These are phyloP conservation scores for Lentinus polychrous DNA, from an alignment of 1,284 basidiomycete genomes.

Conservation along the genomic window DNA sequence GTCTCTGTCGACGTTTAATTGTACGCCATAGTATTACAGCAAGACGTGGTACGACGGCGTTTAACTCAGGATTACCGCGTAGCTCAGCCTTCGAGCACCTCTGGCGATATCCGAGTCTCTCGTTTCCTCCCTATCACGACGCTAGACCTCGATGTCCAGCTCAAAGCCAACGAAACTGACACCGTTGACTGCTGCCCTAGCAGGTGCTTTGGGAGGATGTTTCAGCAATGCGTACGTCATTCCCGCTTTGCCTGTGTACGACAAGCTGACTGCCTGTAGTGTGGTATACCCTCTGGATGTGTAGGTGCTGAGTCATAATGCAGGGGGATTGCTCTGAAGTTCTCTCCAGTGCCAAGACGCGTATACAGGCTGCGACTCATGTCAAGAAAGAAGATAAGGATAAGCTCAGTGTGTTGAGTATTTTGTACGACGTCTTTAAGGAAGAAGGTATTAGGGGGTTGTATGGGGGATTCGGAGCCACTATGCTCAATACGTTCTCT, in stretches of 20 bases:
- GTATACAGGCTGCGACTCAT: slow-evolving; percentile 72
- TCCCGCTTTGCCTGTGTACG: background rate
- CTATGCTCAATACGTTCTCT: slow-evolving; percentile 96
- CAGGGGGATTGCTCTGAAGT: background rate
- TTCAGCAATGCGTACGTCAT: slow-evolving; percentile 84
- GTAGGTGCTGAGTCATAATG: slow-evolving; percentile 42
- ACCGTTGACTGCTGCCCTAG: slow-evolving; percentile 88
- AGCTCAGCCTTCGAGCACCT: background rate
- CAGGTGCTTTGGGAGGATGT: slow-evolving; percentile 91
- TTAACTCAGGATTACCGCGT: background rate
- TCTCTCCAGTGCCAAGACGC: slow-evolving; percentile 78
- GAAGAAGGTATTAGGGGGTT: slow-evolving; percentile 78
- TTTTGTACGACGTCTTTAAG: slow-evolving; percentile 66
- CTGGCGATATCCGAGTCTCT: background rate
- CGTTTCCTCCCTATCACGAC: background rate
- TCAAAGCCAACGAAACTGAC: slow-evolving; percentile 66
- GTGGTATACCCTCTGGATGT: slow-evolving; percentile 94
- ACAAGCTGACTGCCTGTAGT: slow-evolving; percentile 32
- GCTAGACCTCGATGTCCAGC: slow-evolving; percentile 35
- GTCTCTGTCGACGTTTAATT: too few relatives aligned
- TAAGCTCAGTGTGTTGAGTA: slow-evolving; percentile 53
- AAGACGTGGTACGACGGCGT: too few relatives aligned
- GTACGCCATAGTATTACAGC: background rate
- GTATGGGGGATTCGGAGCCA: slow-evolving; percentile 95
- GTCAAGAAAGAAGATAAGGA: slow-evolving; percentile 47